These are phyloP conservation scores for Penicillium lividum DNA, from an alignment of 495 filamentous ascomycete genomes.

Conservation along the genomic window DNA sequence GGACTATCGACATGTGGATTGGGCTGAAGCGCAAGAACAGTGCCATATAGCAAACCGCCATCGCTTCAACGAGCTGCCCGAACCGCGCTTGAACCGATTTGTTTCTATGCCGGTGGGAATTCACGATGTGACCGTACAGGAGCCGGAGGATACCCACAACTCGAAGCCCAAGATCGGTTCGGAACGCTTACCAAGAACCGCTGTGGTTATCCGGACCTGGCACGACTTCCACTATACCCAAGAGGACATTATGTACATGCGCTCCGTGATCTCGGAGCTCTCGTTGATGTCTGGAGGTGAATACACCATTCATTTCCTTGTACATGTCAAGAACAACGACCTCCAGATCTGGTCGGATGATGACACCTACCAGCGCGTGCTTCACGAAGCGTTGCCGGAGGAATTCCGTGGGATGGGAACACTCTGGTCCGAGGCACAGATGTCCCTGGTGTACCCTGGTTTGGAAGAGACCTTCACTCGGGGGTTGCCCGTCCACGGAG, in stretches of 20 bases:
- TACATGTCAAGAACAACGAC: conserved; percentile 67
- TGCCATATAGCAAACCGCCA: conserved; percentile 70
- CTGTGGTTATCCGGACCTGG: conserved; percentile 65
- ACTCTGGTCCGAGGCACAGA: conserved; percentile 90
- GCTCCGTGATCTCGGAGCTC: conserved; percentile 62
- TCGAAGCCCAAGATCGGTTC: conserved; percentile 22
- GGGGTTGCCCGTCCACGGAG: conserved; percentile 80
- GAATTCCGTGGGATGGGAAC: conserved; percentile 89
- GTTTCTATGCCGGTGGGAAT: conserved; percentile 47
- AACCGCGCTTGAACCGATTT: conserved; percentile 45
- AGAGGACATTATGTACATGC: conserved; percentile 55
- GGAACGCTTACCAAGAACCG: conserved; percentile 54
- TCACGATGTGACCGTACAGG: conserved; percentile 18
- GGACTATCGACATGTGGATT: conserved; percentile 71
- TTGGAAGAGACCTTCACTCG: conserved; percentile 72
- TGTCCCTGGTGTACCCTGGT: conserved; percentile 82
- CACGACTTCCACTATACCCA: conserved; percentile 56
- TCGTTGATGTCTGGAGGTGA: conserved; percentile 63
- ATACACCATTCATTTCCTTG: conserved; percentile 62
- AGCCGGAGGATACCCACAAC: conserved; percentile 13
- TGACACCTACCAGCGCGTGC: conserved; percentile 59
- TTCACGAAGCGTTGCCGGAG: conserved; percentile 71
- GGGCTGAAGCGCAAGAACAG: conserved; percentile 71
- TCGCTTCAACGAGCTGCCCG: conserved; percentile 60
- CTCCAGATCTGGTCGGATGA: conserved; percentile 67